Percentiles rank a stretch among this genome's conserved stretches.
Evolutionary conservation across 2,329 filamentous ascomycete genomes (phyloP).

Genomic region (Beauveria australis): DNA sequence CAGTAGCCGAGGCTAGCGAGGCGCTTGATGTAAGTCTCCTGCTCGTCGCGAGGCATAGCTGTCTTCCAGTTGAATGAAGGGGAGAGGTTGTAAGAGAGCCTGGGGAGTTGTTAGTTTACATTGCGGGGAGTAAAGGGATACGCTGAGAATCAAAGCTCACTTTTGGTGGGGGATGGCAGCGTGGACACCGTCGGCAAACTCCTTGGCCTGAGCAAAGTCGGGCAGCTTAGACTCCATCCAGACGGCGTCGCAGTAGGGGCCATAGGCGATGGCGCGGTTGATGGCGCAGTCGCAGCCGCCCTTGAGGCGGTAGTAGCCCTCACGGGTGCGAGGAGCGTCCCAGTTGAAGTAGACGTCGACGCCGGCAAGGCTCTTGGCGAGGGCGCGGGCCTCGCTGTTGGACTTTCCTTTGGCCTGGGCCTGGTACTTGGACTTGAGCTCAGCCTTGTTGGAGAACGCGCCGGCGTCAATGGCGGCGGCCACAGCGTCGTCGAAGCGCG

Average conservation of each 20-base stretch:
- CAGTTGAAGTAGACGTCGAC: slow-evolving; percentile 87
- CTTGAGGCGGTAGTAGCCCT: slow-evolving; percentile 90
- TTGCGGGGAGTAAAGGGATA: background rate
- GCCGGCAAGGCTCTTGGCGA: slow-evolving; percentile 70
- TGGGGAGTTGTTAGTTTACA: slow-evolving; percentile 27
- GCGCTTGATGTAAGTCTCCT: slow-evolving; percentile 94
- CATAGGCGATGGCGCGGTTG: slow-evolving; percentile 85
- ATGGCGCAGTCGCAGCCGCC: slow-evolving; percentile 87
- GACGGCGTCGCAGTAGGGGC: slow-evolving; percentile 88
- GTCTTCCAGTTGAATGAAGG: slow-evolving; percentile 99
- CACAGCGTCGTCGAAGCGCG: slow-evolving; percentile 87
- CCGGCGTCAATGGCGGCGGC: slow-evolving; percentile 68
- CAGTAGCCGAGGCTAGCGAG: slow-evolving; percentile 86
- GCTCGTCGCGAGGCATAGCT: slow-evolving; percentile 79
- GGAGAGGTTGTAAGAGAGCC: slow-evolving; percentile 94
- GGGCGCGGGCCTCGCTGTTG: slow-evolving; percentile 70
- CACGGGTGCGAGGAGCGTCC: slow-evolving; percentile 85
- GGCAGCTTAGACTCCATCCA: slow-evolving; percentile 99
- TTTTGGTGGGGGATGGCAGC: slow-evolving; percentile 95
- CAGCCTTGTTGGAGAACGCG: slow-evolving; percentile 59
- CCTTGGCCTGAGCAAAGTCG: slow-evolving; percentile 81
- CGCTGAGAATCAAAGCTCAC: slow-evolving; percentile 40
- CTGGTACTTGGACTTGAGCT: slow-evolving; percentile 59
- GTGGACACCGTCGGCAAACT: slow-evolving; percentile 91
- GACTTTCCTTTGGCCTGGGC: slow-evolving; percentile 69